These are phyloP conservation scores for Aspergillus tanneri DNA, from an alignment of 2,329 filamentous ascomycete genomes.

Conservation along the genomic window DNA sequence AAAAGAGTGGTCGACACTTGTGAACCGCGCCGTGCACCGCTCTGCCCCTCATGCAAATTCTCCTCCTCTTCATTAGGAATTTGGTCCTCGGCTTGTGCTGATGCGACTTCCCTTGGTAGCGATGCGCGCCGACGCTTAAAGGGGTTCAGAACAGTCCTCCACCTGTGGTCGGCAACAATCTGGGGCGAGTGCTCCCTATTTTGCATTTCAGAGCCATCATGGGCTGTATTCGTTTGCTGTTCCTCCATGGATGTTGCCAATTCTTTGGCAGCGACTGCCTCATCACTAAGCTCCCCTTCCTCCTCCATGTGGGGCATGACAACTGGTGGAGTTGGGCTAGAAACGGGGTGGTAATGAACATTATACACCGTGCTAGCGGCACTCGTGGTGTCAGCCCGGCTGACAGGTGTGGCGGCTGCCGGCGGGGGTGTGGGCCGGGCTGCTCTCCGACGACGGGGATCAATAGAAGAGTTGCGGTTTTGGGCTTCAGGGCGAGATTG, in stretches of 20 bases:
- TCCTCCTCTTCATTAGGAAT: conserved; percentile 17
- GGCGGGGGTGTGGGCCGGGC: conserved; percentile 46
- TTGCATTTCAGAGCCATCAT: conserved; percentile 21
- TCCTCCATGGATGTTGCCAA: conserved; percentile 16
- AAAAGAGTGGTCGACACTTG: conserved; percentile 50
- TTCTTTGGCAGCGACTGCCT: conserved; percentile 24
- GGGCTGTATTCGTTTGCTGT: conserved; percentile 11
- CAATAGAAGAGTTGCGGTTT: conserved; percentile 13
- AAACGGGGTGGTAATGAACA: conserved; percentile 59
- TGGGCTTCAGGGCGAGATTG: conserved; percentile 15
- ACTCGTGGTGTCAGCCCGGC: conserved; percentile 60
- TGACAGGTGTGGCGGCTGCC: conserved; percentile 56
- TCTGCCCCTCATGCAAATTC: conserved; percentile 45
- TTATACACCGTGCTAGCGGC: conserved; percentile 64
- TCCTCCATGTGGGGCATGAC: conserved; percentile 35
- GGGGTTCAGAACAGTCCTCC: conserved; percentile 55
- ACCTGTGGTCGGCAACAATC: conserved; percentile 38
- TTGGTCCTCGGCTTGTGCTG: conserved; percentile 51
- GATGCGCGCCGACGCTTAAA: conserved; percentile 60
- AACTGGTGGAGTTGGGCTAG: conserved; percentile 48
- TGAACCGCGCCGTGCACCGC: conserved; percentile 45
- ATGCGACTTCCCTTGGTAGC: conserved; percentile 60
- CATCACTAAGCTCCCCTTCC: conserved; percentile 28
- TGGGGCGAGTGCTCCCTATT: conserved; percentile 34
- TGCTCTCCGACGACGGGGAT: conserved; percentile 18